Evolutionary conservation across 2,329 filamentous ascomycete species (phyloP).

Genomic region (Alternaria alternata): DNA sequence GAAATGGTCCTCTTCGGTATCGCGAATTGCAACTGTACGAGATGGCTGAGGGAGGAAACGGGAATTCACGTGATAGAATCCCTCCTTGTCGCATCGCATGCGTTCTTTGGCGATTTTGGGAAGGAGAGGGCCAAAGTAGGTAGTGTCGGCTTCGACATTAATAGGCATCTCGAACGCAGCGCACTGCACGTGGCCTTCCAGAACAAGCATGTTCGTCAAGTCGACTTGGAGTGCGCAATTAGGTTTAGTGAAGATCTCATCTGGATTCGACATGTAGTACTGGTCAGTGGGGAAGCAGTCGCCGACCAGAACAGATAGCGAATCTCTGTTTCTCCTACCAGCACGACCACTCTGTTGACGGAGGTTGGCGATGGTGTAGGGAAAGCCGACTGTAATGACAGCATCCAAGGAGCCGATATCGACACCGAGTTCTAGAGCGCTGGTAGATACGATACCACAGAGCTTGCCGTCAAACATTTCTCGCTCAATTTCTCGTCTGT

Average conservation of each 20-base stretch:
- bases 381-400: slow-evolving; percentile 92
- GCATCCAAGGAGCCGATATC: slow-evolving; percentile 95
- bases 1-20: slow-evolving; percentile 91
- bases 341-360: slow-evolving; percentile 94
- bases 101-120: slow-evolving; percentile 75
- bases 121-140: slow-evolving; percentile 82
- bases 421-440: slow-evolving; percentile 89
- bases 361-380: slow-evolving; percentile 93
- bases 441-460: slow-evolving; percentile 92
- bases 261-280: slow-evolving; percentile 95
- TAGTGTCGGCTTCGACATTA: slow-evolving; percentile 73
- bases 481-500: slow-evolving; percentile 84
- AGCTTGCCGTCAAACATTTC: slow-evolving; percentile 98
- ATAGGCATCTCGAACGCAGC: slow-evolving; percentile 96
- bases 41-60: slow-evolving; percentile 87
- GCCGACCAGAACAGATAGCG: slow-evolving; percentile 86
- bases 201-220: slow-evolving; percentile 86
- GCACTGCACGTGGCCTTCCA: slow-evolving; percentile 95
- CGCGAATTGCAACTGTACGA: slow-evolving; percentile 83
- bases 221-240: slow-evolving; percentile 92
- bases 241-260: slow-evolving; percentile 90
- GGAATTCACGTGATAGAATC: slow-evolving; percentile 89
- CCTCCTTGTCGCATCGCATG: slow-evolving; percentile 75
- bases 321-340: slow-evolving; percentile 91
- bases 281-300: slow-evolving; percentile 92